Evolutionary conservation across 208 protist genomes (phyloP), one percentile per base, ranked within the genome.

Genomic region (Perkinsela sp.): DNA sequence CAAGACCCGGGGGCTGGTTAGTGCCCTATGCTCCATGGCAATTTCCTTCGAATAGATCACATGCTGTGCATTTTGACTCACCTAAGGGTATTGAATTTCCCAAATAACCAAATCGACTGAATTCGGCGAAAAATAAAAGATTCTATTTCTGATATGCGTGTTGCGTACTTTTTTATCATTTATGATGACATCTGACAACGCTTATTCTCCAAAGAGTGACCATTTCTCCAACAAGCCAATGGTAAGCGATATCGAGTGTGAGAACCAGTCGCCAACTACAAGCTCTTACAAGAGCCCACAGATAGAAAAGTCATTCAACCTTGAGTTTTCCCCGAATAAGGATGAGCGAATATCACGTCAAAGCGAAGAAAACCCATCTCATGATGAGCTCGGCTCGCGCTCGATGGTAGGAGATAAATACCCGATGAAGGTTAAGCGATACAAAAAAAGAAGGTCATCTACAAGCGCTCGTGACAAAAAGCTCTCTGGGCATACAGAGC

Each of bases 1-100:
- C 40, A 22, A 57, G 40, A 22, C 40, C 40, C 22, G 40, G 40
- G 22, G 40, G 40, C 40, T 57, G 40, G 40, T 22, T 57, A n/a
- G 40, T 57, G 40, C 40, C 40, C 22, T 57, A 57, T 57, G 40
- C 40, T 57, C 40, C 40, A 57, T 57, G 40, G 40, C 40, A 57
- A 6, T 57, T 57, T 57, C 40, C 40, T 57, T 57, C 40, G 40
- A 57, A 57, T 22, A 6, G 40, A n/a, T 6, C 40, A 57, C 40
- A 57, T 57, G 40, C 40, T 57, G 6, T 22, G 22, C 40, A 57
- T 57, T 57, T 57, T 22, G 40, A 57, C 40, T 57, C 40, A 6
- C 22, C 40, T 22, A 6, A 57, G 22, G 40, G 40, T 22, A 57
- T 57, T 22, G 40, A 57, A 57, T 57, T n/a, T 22, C 40, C 40